phyloP scores from a whole-genome alignment of 2,329 filamentous ascomycete genomes.

The Sporothrix sp. region DNA sequence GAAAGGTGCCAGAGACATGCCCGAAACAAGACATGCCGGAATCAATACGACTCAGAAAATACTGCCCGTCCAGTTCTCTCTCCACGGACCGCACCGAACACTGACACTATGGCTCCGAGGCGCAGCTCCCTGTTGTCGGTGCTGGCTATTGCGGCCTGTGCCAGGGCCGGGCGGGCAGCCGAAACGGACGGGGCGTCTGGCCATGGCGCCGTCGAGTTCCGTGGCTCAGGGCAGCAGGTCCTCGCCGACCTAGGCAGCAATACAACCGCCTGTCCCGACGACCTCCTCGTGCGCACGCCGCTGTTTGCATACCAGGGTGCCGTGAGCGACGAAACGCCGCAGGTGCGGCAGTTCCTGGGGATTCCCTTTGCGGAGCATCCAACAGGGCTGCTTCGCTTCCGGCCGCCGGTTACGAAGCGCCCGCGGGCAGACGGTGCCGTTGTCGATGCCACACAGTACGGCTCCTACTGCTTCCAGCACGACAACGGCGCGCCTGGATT shows the following conservation, averaged over 20 bases:
- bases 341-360: slow-evolving; percentile 25
- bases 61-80: too few relatives aligned
- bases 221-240: neutral
- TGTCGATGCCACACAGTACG: neutral
- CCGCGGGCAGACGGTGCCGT: slow-evolving; percentile 14
- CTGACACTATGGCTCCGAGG: neutral
- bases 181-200: too few relatives aligned
- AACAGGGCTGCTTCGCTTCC: slow-evolving; percentile 19
- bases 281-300: neutral
- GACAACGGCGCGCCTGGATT: neutral
- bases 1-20: too few relatives aligned
- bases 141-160: neutral
- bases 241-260: neutral
- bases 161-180: neutral
- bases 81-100: too few relatives aligned
- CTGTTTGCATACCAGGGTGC: neutral
- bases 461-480: neutral
- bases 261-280: neutral
- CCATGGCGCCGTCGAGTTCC: neutral
- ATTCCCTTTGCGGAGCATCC: slow-evolving; percentile 24
- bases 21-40: too few relatives aligned
- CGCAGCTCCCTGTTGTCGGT: neutral
- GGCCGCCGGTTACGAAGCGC: slow-evolving; percentile 18
- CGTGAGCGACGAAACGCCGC: neutral
- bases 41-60: too few relatives aligned